A percentile compares a stretch with the other conserved stretches of the same genome.
phyloP scores from a whole-genome alignment of 768 basidiomycete species.

The Leucosporidium scottii region DNA sequence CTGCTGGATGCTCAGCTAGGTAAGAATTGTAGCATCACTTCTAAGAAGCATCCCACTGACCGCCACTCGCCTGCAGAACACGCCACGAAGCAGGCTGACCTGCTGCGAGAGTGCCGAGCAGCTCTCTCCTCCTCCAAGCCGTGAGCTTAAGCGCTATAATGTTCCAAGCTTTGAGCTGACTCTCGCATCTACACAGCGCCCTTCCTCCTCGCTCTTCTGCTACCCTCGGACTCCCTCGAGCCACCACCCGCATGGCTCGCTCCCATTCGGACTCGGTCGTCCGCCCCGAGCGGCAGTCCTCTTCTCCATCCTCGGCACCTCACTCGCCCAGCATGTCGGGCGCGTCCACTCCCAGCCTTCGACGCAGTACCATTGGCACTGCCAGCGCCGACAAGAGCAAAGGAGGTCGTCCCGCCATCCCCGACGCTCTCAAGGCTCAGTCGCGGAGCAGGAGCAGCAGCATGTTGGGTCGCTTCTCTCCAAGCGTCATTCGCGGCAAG shows the following conservation, averaged over 20 bases:
- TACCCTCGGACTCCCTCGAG: too few relatives aligned
- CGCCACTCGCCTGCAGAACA: not conserved
- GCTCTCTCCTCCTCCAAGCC: not conserved
- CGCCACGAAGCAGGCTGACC: not conserved
- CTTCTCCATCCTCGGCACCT: not conserved
- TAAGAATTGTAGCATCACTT: not conserved
- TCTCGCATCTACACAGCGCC: not conserved
- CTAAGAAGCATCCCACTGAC: not conserved
- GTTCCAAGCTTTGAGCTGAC: not conserved
- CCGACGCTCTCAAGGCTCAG: not conserved
- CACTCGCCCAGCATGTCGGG: too few relatives aligned
- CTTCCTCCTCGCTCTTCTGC: not conserved
- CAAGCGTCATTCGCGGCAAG: not conserved
- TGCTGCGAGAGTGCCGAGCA: not conserved
- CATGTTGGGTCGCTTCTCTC: not conserved
- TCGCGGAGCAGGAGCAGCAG: not conserved
- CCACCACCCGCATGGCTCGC: too few relatives aligned
- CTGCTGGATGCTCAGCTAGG: not conserved
- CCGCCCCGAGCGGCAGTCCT: not conserved
- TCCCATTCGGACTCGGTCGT: not conserved
- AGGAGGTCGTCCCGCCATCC: not conserved
- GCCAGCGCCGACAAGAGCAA: not conserved
- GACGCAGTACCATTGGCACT: not conserved
- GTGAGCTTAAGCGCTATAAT: not conserved
- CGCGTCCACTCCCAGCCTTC: not conserved